Percentiles rank a stretch among this genome's conserved stretches.
Conservation (phyloP, 2,329 filamentous ascomycete genomes). For the Plectosphaerella plurivora region DNA sequence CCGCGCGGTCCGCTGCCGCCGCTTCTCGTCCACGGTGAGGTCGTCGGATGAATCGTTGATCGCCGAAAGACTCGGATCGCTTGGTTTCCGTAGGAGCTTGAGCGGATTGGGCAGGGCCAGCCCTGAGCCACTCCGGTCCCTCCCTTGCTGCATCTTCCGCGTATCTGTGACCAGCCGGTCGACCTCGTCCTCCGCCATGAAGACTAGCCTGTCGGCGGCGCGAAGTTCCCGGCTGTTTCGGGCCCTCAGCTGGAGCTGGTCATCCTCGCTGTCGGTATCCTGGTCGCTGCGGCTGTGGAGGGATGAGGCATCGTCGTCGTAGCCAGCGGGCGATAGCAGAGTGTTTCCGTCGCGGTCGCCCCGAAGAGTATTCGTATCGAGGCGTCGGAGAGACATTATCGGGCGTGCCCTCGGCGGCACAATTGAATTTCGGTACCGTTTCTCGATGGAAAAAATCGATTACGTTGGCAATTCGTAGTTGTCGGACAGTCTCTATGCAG, state of each 20-base stretch:
- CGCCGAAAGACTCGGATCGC: conserved; percentile 26
- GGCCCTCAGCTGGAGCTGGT: conserved; percentile 60
- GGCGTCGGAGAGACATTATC: conserved; percentile 9
- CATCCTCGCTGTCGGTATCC: conserved; percentile 73
- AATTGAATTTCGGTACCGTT: too few species aligned
- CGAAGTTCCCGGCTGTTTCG: conserved; percentile 67
- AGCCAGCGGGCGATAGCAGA: conserved; percentile 58
- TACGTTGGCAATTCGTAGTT: too few species aligned
- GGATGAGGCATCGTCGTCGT: conserved; percentile 67
- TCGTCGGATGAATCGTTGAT: conserved; percentile 44
- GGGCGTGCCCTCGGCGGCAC: background rate
- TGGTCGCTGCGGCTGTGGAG: conserved; percentile 65
- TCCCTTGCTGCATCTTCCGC: conserved; percentile 41
- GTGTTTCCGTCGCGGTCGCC: conserved; percentile 27
- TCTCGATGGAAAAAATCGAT: too few species aligned
- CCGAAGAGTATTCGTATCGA: conserved; percentile 3
- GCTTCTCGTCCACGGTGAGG: conserved; percentile 46
- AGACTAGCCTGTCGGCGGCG: conserved; percentile 63
- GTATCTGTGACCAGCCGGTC: conserved; percentile 55
- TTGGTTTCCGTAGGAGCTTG: conserved; percentile 34
- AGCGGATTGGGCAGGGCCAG: conserved; percentile 47
- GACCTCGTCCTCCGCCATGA: conserved; percentile 72
- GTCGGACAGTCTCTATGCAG: too few species aligned
- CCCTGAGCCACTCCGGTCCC: conserved; percentile 44
- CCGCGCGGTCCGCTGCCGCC: conserved; percentile 42